Evolutionary conservation across 2,329 filamentous ascomycete species (phyloP), one percentile per base, ranked within the genome.

Genomic region (Colletotrichum sansevieriae): DNA sequence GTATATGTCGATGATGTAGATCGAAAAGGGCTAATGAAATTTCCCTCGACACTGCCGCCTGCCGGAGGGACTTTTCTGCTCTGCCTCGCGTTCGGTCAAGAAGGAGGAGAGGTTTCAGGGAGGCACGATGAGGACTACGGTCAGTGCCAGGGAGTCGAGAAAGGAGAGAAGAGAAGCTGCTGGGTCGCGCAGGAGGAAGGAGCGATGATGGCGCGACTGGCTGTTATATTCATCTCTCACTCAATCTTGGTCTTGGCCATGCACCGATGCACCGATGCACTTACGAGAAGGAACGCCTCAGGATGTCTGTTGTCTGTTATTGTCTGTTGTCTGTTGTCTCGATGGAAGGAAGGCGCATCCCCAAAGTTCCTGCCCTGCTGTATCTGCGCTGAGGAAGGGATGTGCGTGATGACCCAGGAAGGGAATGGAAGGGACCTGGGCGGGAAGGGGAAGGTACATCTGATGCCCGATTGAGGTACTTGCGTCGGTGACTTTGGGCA

Each of bases 31-130:
- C 15, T 41, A 41, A 65, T 68, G 54, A 64, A 58, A 64, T 58
- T 41, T 58, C 60, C 60, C 54, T 64, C 39, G 65, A 68, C 65
- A 59, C 54, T 65, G 65, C 65, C 54, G 52, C 46, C 65, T 41
- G 44, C 65, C 60, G 46, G 60, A 37, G 60, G 35, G 60, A 60
- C 44, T 55, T 33, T 52, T 60, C 18, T 55, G 52, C 33, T 54
- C 35, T 41, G 10, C 52, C 35, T 55, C 33, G 20, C 29, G 20
- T 55, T 55, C 52, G 52, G 35, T 39, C 35, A 55, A 52, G 37
- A 61, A 65, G 56, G 56, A 25, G 57, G 46, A 52, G 63, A 44
- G 33, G 33, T 41, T 41, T 12, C 37, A 12, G 52, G 56, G 57
- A 43, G 49, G 56, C 63, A 46, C 56, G 37, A 57, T 29, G 20